Percentiles rank a stretch among this genome's conserved stretches.
phyloP scores from a whole-genome alignment of 768 basidiomycete genomes.

The Kwoniella mangroviensis region DNA sequence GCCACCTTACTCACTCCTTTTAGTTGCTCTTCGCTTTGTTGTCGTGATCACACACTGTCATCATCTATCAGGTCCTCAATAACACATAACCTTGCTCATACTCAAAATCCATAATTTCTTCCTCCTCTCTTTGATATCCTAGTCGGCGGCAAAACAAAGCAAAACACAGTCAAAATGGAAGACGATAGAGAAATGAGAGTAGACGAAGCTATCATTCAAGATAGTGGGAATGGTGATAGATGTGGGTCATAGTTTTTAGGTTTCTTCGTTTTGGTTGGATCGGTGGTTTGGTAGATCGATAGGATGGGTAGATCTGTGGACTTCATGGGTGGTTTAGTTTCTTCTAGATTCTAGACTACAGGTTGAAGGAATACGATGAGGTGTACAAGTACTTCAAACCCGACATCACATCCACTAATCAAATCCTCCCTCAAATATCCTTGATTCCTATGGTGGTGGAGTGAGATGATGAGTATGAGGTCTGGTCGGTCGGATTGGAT shows the following conservation, averaged over 20 bases:
- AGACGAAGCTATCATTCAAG: constrained; percentile 46
- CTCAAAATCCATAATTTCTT: neutral
- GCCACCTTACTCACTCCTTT: neutral
- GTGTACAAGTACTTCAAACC: neutral
- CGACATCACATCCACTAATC: neutral
- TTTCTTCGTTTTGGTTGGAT: constrained; percentile 13
- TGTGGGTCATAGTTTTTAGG: constrained; percentile 25
- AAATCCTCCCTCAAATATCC: neutral
- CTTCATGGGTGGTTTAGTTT: neutral
- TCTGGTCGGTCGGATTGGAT: too few species aligned
- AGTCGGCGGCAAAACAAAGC: neutral
- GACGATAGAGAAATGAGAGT: constrained; percentile 54
- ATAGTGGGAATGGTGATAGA: constrained; percentile 38
- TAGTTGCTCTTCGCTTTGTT: neutral
- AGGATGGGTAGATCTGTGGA: neutral
- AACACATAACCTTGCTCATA: neutral
- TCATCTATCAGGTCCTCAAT: constrained; percentile 4
- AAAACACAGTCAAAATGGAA: constrained; percentile 45
- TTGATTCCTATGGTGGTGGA: neutral
- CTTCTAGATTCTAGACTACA: too few species aligned
- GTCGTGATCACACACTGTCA: neutral
- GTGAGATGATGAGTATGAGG: neutral
- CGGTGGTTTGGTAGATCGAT: neutral
- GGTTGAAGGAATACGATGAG: neutral
- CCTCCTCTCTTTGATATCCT: neutral